phyloP scores from a whole-genome alignment of 495 filamentous ascomycete genomes.

The Elaphomyces granulatus region DNA sequence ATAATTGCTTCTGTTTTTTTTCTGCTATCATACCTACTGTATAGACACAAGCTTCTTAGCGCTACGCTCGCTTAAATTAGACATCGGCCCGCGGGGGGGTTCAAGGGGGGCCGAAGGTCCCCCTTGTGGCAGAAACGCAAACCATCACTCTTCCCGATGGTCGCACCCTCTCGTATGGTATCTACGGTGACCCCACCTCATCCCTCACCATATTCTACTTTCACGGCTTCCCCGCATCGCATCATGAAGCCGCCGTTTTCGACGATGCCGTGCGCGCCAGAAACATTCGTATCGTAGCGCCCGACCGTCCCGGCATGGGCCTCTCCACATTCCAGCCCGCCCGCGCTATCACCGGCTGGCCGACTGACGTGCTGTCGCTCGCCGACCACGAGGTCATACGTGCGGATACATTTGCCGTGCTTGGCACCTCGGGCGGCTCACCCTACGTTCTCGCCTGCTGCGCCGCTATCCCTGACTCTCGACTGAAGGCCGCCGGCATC shows the following conservation, averaged over 20 bases:
- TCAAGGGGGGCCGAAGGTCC: too few relatives aligned
- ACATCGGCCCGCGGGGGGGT: too few relatives aligned
- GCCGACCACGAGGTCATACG: too few relatives aligned
- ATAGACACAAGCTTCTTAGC: too few relatives aligned
- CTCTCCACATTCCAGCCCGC: constrained; percentile 24
- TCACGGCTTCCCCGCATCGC: constrained; percentile 31
- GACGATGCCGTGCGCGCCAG: constrained; percentile 14
- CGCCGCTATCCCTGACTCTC: too few relatives aligned
- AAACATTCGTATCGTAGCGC: constrained; percentile 23
- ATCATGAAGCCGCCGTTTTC: constrained; percentile 22
- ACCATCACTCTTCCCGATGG: constrained; percentile 24
- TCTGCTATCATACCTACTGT: too few relatives aligned
- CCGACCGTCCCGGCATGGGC: constrained; percentile 32
- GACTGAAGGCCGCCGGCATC: too few relatives aligned
- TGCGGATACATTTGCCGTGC: constrained; percentile 20
- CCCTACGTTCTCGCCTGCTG: constrained; percentile 36
- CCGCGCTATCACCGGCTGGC: constrained; percentile 26
- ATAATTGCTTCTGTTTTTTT: too few relatives aligned
- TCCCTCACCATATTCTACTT: constrained; percentile 26
- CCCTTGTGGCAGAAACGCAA: too few relatives aligned
- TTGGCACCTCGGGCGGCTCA: constrained; percentile 33
- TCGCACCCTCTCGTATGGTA: constrained; percentile 25
- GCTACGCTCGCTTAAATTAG: too few relatives aligned
- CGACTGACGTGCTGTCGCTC: constrained; percentile 27
- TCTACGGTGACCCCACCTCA: constrained; percentile 24